Evolutionary conservation across 208 protist genomes (phyloP).

Genomic region (Trypanosoma scelopori): DNA sequence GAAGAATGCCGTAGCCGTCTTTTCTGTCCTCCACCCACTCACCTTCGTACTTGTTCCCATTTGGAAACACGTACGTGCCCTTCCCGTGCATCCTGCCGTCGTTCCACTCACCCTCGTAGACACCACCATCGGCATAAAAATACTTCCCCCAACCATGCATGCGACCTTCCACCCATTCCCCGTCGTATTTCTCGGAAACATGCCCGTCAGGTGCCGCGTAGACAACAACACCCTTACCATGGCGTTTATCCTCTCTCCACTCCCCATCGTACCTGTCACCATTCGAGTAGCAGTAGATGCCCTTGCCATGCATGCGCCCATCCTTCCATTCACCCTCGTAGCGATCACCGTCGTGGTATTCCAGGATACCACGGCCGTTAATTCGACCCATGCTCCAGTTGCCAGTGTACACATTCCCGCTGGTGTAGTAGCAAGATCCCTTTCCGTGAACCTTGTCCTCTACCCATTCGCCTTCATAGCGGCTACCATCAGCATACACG

Average conservation of each 20-base stretch:
- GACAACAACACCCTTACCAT: slow-evolving; percentile 88
- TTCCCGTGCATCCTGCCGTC: slow-evolving; percentile 93
- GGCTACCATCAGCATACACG: slow-evolving; percentile 92
- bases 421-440: slow-evolving; percentile 91
- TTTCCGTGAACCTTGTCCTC: slow-evolving; percentile 94
- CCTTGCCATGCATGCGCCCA: slow-evolving; percentile 92
- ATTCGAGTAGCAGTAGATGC: slow-evolving; percentile 89
- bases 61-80: slow-evolving; percentile 92
- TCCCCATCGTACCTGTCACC: slow-evolving; percentile 92
- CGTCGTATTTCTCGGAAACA: slow-evolving; percentile 93
- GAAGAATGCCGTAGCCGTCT: slow-evolving; percentile 89
- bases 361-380: slow-evolving; percentile 86
- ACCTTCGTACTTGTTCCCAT: slow-evolving; percentile 95
- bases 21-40: slow-evolving; percentile 94
- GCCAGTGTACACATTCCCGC: slow-evolving; percentile 87
- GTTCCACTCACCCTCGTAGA: slow-evolving; percentile 92
- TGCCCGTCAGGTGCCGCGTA: slow-evolving; percentile 92
- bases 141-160: slow-evolving; percentile 95
- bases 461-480: slow-evolving; percentile 93
- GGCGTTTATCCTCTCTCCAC: slow-evolving; percentile 93
- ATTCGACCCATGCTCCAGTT: slow-evolving; percentile 91
- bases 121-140: slow-evolving; percentile 92
- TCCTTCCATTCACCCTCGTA: slow-evolving; percentile 94
- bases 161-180: slow-evolving; percentile 92
- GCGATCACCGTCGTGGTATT: slow-evolving; percentile 91